Base-by-base conservation (phyloP, 169 alveolate genomes). In the Plasmodium reichenowi region DNA sequence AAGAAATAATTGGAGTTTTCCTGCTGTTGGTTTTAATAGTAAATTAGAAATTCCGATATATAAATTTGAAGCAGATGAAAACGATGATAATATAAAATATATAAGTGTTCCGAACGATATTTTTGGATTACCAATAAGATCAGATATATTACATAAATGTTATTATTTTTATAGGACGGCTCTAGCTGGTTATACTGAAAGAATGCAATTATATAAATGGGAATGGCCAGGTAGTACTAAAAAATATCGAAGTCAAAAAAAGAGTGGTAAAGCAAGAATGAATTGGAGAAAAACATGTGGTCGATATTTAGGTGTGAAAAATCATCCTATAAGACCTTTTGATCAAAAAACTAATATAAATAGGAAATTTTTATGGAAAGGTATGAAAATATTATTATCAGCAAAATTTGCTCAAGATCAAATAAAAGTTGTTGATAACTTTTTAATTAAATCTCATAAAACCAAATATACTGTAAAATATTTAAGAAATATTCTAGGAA, bases 211-310 rank as follows among this genome's bases (percentile, higher is more conserved):
- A 47, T 94, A 83, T 93, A 95, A 95, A 66, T 94, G 97, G 96
- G 97, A 95, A 72, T 93, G 97, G 97, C 97, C 97, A 0, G 97
- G 97, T 9, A 93, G 96, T 70, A 93, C 94, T 22, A 93, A 88
- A 62, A 95, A 95, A 73, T 88, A 93, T 80, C 47, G 97, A 38
- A 89, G 95, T 15, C 97, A 95, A 59, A 94, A 94, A 74, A 92
- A 91, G 62, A 87, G 96, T 59, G 97, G 97, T 9, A 93, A 89
- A 70, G 95, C 98, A 10, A 88, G 98, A 60, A 95, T 95, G 74
- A 97, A 96, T 12, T 93, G 97, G 97, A 94, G 96, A 54, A 95
- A 95, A 93, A 94, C 97, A 3, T 94, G 96, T 24, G 98, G 97
- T 38, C 85, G 95, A 62, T 95, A 95, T 83, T 66, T 93, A 47